These are phyloP conservation scores for Fusarium fujikuroi DNA, from an alignment of 2,329 filamentous ascomycete genomes.

Conservation along the genomic window DNA sequence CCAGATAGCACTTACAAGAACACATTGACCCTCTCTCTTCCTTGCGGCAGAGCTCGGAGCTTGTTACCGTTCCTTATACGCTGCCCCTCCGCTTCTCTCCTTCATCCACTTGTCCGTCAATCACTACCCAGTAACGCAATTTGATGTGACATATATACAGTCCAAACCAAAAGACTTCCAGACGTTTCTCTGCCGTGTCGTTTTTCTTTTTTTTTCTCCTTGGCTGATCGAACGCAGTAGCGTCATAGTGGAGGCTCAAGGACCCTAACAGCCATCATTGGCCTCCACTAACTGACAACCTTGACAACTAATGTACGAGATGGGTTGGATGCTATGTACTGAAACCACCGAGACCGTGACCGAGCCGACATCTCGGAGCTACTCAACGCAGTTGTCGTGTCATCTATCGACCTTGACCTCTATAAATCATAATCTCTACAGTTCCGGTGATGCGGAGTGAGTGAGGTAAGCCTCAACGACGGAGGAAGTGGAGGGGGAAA, in stretches of 20 bases:
- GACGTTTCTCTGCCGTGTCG: conserved; percentile 1
- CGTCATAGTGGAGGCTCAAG: conserved; percentile 37
- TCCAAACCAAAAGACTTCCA: conserved; percentile 10
- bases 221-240: conserved; percentile 17
- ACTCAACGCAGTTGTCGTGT: conserved; percentile 20
- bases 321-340: conserved; percentile 2
- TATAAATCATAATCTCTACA: background rate
- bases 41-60: conserved; percentile 21
- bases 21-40: background rate
- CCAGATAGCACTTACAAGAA: conserved; percentile 3
- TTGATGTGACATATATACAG: background rate
- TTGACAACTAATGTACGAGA: background rate
- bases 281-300: conserved; percentile 6
- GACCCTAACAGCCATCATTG: conserved; percentile 12
- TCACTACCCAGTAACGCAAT: conserved; percentile 2
- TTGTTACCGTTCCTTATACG: background rate
- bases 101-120: conserved; percentile 8
- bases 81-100: conserved; percentile 23
- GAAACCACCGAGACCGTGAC: conserved; percentile 34
- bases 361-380: conserved; percentile 33
- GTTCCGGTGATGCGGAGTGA: background rate
- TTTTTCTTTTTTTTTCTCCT: background rate
- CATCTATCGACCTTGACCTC: conserved; percentile 4
- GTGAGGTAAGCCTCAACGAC: background rate
- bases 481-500: background rate